Percentiles rank a stretch among this genome's conserved stretches.
These are phyloP conservation scores for Leccinum fibrillosum DNA, from an alignment of 768 basidiomycete species.

Conservation along the genomic window DNA sequence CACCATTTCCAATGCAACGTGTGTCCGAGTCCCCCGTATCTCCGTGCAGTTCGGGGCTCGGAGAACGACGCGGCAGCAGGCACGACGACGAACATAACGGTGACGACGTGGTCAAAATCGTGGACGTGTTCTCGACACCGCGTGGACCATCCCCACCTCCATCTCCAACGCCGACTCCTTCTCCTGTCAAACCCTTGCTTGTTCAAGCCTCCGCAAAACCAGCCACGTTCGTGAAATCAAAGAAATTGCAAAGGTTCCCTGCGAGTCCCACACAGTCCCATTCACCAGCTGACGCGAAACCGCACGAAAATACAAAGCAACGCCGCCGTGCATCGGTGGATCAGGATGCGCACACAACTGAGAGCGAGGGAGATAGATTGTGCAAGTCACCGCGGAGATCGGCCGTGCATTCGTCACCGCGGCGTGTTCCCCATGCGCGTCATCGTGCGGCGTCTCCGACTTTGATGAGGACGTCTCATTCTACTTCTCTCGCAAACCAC, in stretches of 20 bases:
- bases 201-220: neutral
- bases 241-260: slow-evolving; percentile 3
- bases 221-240: neutral
- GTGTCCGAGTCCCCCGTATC: neutral
- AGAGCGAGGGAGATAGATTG: slow-evolving; percentile 1
- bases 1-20: slow-evolving; percentile 28
- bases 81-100: neutral
- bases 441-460: slow-evolving; percentile 15
- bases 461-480: neutral
- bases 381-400: slow-evolving; percentile 28
- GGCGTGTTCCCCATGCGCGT: slow-evolving; percentile 2
- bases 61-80: neutral
- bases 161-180: slow-evolving; percentile 22
- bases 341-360: neutral
- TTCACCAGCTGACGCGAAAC: neutral
- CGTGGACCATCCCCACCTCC: slow-evolving; percentile 17
- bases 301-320: neutral
- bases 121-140: slow-evolving; percentile 24
- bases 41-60: neutral
- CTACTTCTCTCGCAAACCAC: neutral
- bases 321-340: slow-evolving; percentile 2
- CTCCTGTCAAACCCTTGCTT: neutral
- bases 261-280: slow-evolving; percentile 9
- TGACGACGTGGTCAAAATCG: slow-evolving; percentile 5
- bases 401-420: slow-evolving; percentile 22